Base-by-base conservation (phyloP, 768 basidiomycete species). In the Grammothele lineata region DNA sequence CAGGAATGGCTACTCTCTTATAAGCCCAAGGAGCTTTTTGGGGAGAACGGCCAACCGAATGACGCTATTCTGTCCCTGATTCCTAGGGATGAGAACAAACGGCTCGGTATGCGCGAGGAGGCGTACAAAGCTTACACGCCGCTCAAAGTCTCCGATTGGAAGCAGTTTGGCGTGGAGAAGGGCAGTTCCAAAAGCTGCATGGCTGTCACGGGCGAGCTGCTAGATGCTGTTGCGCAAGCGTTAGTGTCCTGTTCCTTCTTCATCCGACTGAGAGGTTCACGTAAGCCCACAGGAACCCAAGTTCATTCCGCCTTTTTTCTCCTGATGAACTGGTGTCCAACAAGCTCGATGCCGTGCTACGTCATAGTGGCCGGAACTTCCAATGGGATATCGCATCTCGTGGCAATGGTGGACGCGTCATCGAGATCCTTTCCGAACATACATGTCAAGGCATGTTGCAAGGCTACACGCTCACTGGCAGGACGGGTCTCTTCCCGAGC, bases 371-470 rank as follows among this genome's bases (percentile, higher is more conserved):
- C 2, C 80, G 90, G 40, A 83, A 90, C 67, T 84, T 92, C 64
- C 90, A 94, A 66, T 92, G 89, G 89, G 92, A 95, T 58, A 57
- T 72, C 10, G 73, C 76, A 1, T 73, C 71, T 18, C 79, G 85
- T 53, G 81, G 70, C 9, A 71, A 83, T 51, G 88, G 87, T 33
- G 92, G 92, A 1, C 82, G 91, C 8, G 80, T 94, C 37, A 73
- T 92, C 49, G 92, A 95, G 66, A 92, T 93, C 46, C 79, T 94
- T 15, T 89, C 85, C 6, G 89, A 91, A 59, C 90, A 92, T 59
- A 90, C 87, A 9, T 87, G 87, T 55, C 87, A 92, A 61, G 90
- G 86, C 19, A 92, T 92, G 84, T 71, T 94, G 11, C 89, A 96
- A 65, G 92, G 92, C 2, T 94, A 94, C 66, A 92, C 90, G 5